Conservation (phyloP, 495 filamentous ascomycete genomes). For the Aspergillus asperescens region DNA sequence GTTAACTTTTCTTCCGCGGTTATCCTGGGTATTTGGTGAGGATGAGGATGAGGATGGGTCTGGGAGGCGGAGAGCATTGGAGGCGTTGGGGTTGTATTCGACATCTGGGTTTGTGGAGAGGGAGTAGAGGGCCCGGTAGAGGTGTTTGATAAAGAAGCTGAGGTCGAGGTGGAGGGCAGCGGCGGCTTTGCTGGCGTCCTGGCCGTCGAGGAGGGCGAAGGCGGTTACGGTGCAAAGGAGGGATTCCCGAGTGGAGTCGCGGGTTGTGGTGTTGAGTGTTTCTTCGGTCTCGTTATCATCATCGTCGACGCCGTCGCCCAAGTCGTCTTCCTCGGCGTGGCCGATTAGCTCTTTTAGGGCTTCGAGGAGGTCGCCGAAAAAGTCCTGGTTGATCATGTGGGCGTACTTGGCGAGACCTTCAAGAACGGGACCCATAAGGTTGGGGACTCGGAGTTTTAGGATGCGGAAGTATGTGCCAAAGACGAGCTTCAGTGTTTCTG, state of each 20-base stretch:
- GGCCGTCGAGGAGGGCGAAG: constrained; percentile 86
- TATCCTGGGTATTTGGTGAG: constrained; percentile 1
- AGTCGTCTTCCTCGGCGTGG: constrained; percentile 49
- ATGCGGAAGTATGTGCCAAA: constrained; percentile 94
- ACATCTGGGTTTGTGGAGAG: constrained; percentile 78
- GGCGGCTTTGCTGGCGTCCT: constrained; percentile 66
- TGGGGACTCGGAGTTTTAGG: constrained; percentile 66
- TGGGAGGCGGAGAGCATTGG: constrained; percentile 69
- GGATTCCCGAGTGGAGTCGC: constrained; percentile 74
- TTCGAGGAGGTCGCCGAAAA: constrained; percentile 94
- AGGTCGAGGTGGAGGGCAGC: constrained; percentile 74
- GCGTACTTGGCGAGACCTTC: constrained; percentile 90
- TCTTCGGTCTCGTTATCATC: constrained; percentile 33
- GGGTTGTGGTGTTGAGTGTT: constrained; percentile 30
- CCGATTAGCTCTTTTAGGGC: constrained; percentile 86
- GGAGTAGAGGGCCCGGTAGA: constrained; percentile 75
- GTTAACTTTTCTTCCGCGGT: constrained; percentile 65
- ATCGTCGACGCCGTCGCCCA: constrained; percentile 30
- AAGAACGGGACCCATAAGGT: constrained; percentile 87
- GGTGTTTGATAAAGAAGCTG: constrained; percentile 87
- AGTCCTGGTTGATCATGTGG: constrained; percentile 95
- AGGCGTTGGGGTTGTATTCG: constrained; percentile 59
- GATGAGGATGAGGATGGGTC: constrained; percentile 55
- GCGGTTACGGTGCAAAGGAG: constrained; percentile 95
- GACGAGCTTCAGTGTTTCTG: constrained; percentile 90